Base-by-base conservation (phyloP, 2,329 filamentous ascomycete species). In the Metarhizium anisopliae region DNA sequence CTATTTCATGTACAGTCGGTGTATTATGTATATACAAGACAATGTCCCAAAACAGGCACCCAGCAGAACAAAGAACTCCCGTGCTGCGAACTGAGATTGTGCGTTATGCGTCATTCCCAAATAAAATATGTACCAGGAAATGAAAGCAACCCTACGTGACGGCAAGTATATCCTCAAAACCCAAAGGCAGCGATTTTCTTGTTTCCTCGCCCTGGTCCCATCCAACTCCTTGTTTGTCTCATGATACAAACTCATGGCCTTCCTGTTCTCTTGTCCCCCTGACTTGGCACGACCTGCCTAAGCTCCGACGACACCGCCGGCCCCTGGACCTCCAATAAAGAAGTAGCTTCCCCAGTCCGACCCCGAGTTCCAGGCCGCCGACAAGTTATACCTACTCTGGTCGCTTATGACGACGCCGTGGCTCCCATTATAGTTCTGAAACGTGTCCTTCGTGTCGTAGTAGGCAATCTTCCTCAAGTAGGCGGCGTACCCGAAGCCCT, bases 381-480 rank as follows among this genome's bases (percentile, higher is more conserved):
- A 35, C 13, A 62, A 49, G 10, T 57, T 51, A 50, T 62, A 63
- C 4, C 58, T 54, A 8, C 43, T 51, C 6, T 8, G 6, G 38
- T 63, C 61, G 38, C 59, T 61, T 6, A 57, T 49, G n/a, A 57
- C 35, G 10, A 57, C 36, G 11, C 38, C 35, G 13, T 2, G 18
- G 45, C 49, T 47, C 30, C 52, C 59, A 35, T 60, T 51, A 40
- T 58, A 61, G 36, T 56, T 50, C n/a, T 52, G 29, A 16, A 11
- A 36, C 3, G 47, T 35, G 32, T 50, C 38, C 20, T 57, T 29
- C 20, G 32, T 50, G 51, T 58, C 58, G 32, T 54, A 38, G 45
- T 61, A 63, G 18, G 54, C 53, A 18, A 62, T 58, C 38, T 58
- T 60, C 45, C 54, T 58, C 36, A 62, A 29, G 55, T 63, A 62